Base-by-base conservation (phyloP, 495 filamentous ascomycete species). In the Penicillium macrosclerotiorum region DNA sequence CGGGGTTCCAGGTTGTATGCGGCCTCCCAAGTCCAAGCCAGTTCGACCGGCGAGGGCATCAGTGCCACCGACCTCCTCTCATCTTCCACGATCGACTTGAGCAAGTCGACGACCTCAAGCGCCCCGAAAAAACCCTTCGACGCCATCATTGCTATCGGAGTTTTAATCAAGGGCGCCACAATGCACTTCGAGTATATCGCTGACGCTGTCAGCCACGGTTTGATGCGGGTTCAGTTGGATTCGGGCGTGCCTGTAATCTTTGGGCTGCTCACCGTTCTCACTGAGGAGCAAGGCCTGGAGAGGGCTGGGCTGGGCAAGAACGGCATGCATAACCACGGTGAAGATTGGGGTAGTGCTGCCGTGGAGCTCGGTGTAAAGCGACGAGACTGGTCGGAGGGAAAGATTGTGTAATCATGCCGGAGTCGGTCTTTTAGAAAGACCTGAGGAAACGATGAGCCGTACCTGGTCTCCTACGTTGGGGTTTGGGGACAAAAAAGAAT, bases 101-200 rank as follows among this genome's bases (percentile, higher is more conserved):
- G 69, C 30, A 65, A 68, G 30, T 46, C 53, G 5, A 30, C 57
- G 2, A 41, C 54, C 32, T 59, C 32, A 29, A 51, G 69, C 0
- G 75, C 69, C 3, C 45, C 57, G 5, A 60, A 66, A 42, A 74
- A 77, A 13, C 82, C 88, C 7, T 96, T 96, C 62, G 90, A 96
- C 62, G 91, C 94, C 27, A 80, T 97, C 37, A 88, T 98, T 47
- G 90, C 93, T 43, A 90, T 98, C 52, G 93, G 93, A 36, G 91
- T 95, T 30, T 79, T 98, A 20, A 95, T 98, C 66, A 98, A 98
- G 73, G 93, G 93, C 53, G 87, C 94, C 62, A 98, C 93, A 13
- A 95, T 95, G 87, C 93, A 98, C 64, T 97, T 97, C 56, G 91
- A 98, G 67, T 96, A 96, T 64, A 96, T 96, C 47, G 76, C 91